These are phyloP conservation scores for Globisporangium sylvaticum DNA, from an alignment of 352 stramenopile species.

Conservation along the genomic window DNA sequence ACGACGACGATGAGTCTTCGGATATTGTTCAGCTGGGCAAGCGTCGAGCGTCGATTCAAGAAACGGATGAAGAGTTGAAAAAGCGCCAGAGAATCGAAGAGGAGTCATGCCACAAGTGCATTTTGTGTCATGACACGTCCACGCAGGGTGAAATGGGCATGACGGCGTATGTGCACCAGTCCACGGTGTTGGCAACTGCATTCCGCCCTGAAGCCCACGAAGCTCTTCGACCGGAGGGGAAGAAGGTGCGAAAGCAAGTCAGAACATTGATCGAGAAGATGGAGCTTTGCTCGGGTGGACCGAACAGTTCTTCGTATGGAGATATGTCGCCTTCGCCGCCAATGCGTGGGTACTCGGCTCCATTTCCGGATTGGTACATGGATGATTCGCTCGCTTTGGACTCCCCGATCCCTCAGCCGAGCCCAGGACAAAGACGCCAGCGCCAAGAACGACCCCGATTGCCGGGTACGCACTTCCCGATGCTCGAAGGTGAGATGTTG, in stretches of 20 bases:
- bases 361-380: constrained; percentile 76
- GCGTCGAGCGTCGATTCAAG: constrained; percentile 36
- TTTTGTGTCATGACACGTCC: constrained; percentile 82
- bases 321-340: constrained; percentile 43
- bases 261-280: constrained; percentile 82
- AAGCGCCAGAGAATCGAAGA: constrained; percentile 51
- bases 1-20: constrained; percentile 2
- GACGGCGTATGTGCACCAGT: constrained; percentile 83
- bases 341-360: constrained; percentile 50
- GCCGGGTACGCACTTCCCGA: constrained; percentile 32
- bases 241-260: constrained; percentile 52
- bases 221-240: constrained; percentile 44
- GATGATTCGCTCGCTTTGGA: constrained; percentile 32
- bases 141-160: constrained; percentile 81
- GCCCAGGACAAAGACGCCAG: constrained; percentile 30
- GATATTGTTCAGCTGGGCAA: constrained; percentile 35
- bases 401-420: constrained; percentile 29
- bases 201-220: constrained; percentile 76
- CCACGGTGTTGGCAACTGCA: constrained; percentile 68
- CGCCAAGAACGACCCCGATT: constrained; percentile 45
- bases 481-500: constrained; percentile 57
- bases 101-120: constrained; percentile 63
- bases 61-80: constrained; percentile 23
- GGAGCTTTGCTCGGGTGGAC: constrained; percentile 72
- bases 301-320: constrained; percentile 24